These are phyloP conservation scores for Fusarium sp. DNA, from an alignment of 2,329 filamentous ascomycete genomes.

Conservation along the genomic window DNA sequence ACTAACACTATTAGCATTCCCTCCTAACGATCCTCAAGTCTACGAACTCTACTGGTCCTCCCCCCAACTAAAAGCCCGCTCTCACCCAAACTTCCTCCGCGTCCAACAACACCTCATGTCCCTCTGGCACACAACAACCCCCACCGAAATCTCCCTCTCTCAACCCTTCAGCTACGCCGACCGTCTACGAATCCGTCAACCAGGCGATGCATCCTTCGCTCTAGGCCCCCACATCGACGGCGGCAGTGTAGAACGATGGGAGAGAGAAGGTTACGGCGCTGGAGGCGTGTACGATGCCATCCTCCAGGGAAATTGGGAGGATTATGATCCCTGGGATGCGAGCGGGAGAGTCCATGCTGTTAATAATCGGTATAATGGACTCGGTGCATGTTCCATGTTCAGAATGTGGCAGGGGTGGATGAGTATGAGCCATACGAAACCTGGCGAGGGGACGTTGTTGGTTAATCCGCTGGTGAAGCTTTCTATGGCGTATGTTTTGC, in stretches of 20 bases:
- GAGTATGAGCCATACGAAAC: slow-evolving; percentile 77
- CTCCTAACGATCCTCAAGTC: slow-evolving; percentile 73
- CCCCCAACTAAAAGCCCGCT: slow-evolving; percentile 74
- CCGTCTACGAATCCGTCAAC: slow-evolving; percentile 76
- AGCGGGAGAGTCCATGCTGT: slow-evolving; percentile 74
- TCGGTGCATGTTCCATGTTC: slow-evolving; percentile 86
- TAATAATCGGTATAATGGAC: slow-evolving; percentile 81
- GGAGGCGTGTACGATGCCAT: slow-evolving; percentile 78
- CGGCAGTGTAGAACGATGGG: slow-evolving; percentile 81
- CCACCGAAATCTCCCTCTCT: slow-evolving; percentile 59
- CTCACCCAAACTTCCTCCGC: slow-evolving; percentile 71
- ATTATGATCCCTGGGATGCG: slow-evolving; percentile 85
- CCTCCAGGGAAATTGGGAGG: slow-evolving; percentile 80
- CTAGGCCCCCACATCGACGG: slow-evolving; percentile 80
- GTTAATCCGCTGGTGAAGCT: slow-evolving; percentile 83
- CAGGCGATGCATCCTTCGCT: slow-evolving; percentile 76
- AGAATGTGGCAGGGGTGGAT: slow-evolving; percentile 93
- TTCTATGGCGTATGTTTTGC: slow-evolving; percentile 81
- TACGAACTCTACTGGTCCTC: slow-evolving; percentile 82
- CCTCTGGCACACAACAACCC: slow-evolving; percentile 65
- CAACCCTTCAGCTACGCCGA: slow-evolving; percentile 77
- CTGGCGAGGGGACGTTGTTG: slow-evolving; percentile 81
- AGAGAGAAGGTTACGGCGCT: slow-evolving; percentile 72
- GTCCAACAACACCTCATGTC: slow-evolving; percentile 72
- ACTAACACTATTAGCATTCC: slow-evolving; percentile 64